Base-by-base conservation (phyloP, 495 filamentous ascomycete species). In the Echria macrotheca region DNA sequence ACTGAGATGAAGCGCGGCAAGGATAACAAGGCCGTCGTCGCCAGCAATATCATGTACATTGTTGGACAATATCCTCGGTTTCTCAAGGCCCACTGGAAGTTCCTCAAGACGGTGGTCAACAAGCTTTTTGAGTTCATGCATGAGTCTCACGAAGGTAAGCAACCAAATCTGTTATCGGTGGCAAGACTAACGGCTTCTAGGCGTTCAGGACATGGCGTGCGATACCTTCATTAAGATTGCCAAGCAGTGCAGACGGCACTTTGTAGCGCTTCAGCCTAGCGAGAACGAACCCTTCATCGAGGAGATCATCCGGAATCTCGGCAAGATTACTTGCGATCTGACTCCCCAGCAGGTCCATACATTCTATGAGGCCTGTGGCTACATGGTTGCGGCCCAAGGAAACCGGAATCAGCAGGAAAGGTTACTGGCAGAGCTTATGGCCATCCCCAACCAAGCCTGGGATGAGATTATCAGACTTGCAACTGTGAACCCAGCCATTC, bases 51-150 rank as follows among this genome's bases (percentile, higher is more conserved):
- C 68, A 98, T 98, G 93, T 98, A 98, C 62, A 98, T 98, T 66
- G 93, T 98, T 48, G 93, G 93, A 26, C 93, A 98, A 64, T 98
- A 98, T 63, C 93, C 93, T 12, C 87, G 93, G 22, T 98, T 98
- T 70, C 71, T 98, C 57, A 98, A 98, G 68, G 93, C 93, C 0
- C 93, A 98, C 65, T 98, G 93, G 93, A 98, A 98, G 66, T 99
- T 99, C 71, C 71, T 99, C 56, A 99, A 99, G 79, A 99, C 93
- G 5, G 93, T 99, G 17, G 93, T 99, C 55, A 99, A 97, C 71
- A 99, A 99, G 71, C 80, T 99, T 10, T 99, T 99, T 58, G 93
- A 99, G 68, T 99, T 99, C 62, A 99, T 99, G 93, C 93, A 99
- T 67, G 93, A 99, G 64, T 97, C 93, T 4, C 93, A 99, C 63